Base-by-base conservation (phyloP, 2,329 filamentous ascomycete genomes). In the Fusarium ambrosium region DNA sequence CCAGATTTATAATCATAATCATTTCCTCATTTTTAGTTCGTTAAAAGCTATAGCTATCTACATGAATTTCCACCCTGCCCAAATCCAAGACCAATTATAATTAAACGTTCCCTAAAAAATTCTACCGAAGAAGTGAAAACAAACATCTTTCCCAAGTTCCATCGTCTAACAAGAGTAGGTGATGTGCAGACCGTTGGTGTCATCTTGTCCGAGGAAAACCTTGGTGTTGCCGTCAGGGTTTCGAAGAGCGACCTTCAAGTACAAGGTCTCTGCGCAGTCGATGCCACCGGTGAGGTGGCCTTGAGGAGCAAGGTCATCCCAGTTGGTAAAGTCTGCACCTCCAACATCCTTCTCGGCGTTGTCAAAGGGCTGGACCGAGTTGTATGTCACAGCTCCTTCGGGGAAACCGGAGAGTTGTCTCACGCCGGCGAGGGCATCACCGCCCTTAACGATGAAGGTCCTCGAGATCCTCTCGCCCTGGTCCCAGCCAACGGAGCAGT, bases 401-500 rank as follows among this genome's bases (percentile, higher is more conserved):
- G 79, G 79, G 48, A 80, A 73, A 13, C 78, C 76, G 14, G 76
- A 69, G 2, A 83, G 73, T 24, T 75, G 80, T 27, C 64, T 71
- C 22, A 77, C 63, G 2, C 67, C 48, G 1, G 79, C 39, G 18
- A 79, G 66, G 3, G 80, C 82, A 39, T 73, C 79, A 18, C 36
- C 60, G 34, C 77, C 77, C 16, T 78, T 73, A 68, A 85, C 83
- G 68, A 80, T 80, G 69, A 86, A 84, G 59, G 79, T 80, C 68
- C 81, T 85, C 45, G 82, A 80, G 68, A 77, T 81, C 65, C 75
- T 81, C 9, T 80, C 81, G 9, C 82, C 85, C 11, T 84, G 82
- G 3, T 56, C 56, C 82, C 82, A 84, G 18, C 68, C 63, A 9
- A 84, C 70, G 1, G 29, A 24, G 73, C 82, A 84, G 4, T 55